Evolutionary conservation across 2,329 filamentous ascomycete genomes (phyloP).

Genomic region (Tolypocladium inflatum): DNA sequence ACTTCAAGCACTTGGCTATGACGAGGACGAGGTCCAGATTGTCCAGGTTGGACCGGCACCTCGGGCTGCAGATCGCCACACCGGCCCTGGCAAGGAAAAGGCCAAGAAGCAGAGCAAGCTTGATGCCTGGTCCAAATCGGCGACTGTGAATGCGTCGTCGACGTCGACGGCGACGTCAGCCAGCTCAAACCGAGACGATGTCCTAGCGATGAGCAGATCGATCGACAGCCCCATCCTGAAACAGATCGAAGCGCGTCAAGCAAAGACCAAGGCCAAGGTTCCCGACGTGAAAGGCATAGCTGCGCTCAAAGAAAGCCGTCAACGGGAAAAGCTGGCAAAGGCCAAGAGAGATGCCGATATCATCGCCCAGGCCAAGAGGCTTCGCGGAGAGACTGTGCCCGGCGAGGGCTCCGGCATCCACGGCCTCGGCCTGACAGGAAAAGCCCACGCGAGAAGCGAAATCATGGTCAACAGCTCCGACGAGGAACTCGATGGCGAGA

Average conservation of each 20-base stretch:
- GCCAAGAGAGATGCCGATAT: slow-evolving; percentile 62
- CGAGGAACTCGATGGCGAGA: slow-evolving; percentile 60
- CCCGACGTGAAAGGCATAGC: slow-evolving; percentile 27
- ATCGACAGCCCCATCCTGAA: slow-evolving; percentile 39
- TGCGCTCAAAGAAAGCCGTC: slow-evolving; percentile 59
- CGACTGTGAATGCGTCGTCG: slow-evolving; percentile 14
- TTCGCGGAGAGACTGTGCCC: slow-evolving; percentile 27
- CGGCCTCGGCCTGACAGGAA: slow-evolving; percentile 63
- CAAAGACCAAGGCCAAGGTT: slow-evolving; percentile 17
- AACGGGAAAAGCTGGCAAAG: slow-evolving; percentile 65
- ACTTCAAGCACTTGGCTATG: slow-evolving; percentile 49
- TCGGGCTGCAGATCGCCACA: slow-evolving; percentile 10
- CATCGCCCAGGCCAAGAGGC: slow-evolving; percentile 55
- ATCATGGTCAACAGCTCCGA: slow-evolving; percentile 87
- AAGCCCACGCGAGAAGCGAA: slow-evolving; percentile 73
- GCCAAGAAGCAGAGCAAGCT: slow-evolving; percentile 49
- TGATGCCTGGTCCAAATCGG: slow-evolving; percentile 53
- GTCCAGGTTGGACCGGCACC: slow-evolving; percentile 27
- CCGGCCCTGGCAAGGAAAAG: slow-evolving; percentile 19
- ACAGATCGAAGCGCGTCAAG: slow-evolving; percentile 30
- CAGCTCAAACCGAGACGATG: slow-evolving; percentile 35
- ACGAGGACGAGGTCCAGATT: slow-evolving; percentile 45
- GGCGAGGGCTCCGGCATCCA: slow-evolving; percentile 73
- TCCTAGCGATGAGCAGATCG: slow-evolving; percentile 35
- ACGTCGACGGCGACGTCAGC: slow-evolving; percentile 11